Base-by-base conservation (phyloP, 2,329 filamentous ascomycete species). In the Colletotrichum cordylinicola region DNA sequence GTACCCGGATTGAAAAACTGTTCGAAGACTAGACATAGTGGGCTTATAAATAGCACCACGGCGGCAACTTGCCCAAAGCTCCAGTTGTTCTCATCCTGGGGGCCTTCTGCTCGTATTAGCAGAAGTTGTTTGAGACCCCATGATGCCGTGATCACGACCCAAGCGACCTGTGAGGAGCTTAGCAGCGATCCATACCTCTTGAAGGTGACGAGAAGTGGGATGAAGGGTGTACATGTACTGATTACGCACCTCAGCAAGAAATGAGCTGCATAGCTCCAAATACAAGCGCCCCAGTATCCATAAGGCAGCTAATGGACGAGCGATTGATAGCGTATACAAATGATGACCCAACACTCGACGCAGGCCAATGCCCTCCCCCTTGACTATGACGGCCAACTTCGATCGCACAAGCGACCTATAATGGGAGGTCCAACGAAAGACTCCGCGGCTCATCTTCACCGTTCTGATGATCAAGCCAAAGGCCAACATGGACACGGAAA, bases 141-240 rank as follows among this genome's bases (percentile, higher is more conserved):
- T 6, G 39, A 48, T 4, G 39, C 39, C 2, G 39, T 48, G 1
- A n/a, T 48, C 5, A 48, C 2, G 9, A 48, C 39, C 39, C 39
- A 48, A 7, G 18, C 39, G 39, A n/a, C 39, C 39, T 48, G 0
- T 12, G 39, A 48, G 3, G 18, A 0, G 3, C 18, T 43, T 43
- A 43, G 39, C 18, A 7, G 18, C 18, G 10, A 10, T 43, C 1
- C 39, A n/a, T 2, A 3, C 18, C 4, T 0, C 18, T 2, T 6
- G 8, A 10, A 43, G 39, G 18, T 8, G 0, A 18, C 39, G 0
- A n/a, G 8, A 10, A 4, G 18, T 0, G 2, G 8, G 8, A n/a
- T n/a, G 16, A 10, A 43, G 39, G 18, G 0, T 16, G 4, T n/a
- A 0, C 8, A 0, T 16, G 4, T n/a, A 1, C 8, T n/a, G 2